Evolutionary conservation across 805 yeast genomes (phyloP).

Genomic region (Myxozyma neglecta): DNA sequence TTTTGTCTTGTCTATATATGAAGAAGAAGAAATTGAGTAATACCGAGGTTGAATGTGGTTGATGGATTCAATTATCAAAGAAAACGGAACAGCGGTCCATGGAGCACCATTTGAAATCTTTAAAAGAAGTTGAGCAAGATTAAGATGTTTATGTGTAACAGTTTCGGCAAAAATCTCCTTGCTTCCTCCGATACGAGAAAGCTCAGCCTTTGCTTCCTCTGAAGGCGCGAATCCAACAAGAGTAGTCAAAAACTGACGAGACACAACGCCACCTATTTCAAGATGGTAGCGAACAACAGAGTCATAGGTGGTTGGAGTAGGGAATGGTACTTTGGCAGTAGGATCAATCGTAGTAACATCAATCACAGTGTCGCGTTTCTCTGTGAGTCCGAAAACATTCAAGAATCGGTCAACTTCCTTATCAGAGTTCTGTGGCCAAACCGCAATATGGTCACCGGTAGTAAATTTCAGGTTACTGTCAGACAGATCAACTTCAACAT

Average conservation of each 20-base stretch:
- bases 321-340: slow-evolving; percentile 47
- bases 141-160: slow-evolving; percentile 61
- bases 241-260: slow-evolving; percentile 77
- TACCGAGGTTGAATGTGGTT: slow-evolving; percentile 89
- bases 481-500: slow-evolving; percentile 81
- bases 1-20: slow-evolving; percentile 68
- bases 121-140: slow-evolving; percentile 73
- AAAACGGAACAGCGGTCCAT: slow-evolving; percentile 84
- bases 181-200: slow-evolving; percentile 58
- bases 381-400: slow-evolving; percentile 57
- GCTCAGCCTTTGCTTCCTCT: slow-evolving; percentile 52
- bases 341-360: slow-evolving; percentile 66
- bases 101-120: slow-evolving; percentile 58
- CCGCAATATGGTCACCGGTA: slow-evolving; percentile 94
- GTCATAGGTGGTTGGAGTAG: slow-evolving; percentile 76
- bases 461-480: slow-evolving; percentile 74
- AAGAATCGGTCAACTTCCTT: slow-evolving; percentile 70
- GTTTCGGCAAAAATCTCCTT: slow-evolving; percentile 66
- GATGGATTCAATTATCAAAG: slow-evolving; percentile 76
- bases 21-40: slow-evolving; percentile 92
- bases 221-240: slow-evolving; percentile 82
- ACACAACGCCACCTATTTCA: slow-evolving; percentile 89
- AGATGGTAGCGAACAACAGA: slow-evolving; percentile 81
- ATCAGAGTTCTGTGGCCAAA: slow-evolving; percentile 88
- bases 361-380: slow-evolving; percentile 56